Base-by-base conservation (phyloP, 2,329 filamentous ascomycete species). In the Teratosphaeria nubilosa region DNA sequence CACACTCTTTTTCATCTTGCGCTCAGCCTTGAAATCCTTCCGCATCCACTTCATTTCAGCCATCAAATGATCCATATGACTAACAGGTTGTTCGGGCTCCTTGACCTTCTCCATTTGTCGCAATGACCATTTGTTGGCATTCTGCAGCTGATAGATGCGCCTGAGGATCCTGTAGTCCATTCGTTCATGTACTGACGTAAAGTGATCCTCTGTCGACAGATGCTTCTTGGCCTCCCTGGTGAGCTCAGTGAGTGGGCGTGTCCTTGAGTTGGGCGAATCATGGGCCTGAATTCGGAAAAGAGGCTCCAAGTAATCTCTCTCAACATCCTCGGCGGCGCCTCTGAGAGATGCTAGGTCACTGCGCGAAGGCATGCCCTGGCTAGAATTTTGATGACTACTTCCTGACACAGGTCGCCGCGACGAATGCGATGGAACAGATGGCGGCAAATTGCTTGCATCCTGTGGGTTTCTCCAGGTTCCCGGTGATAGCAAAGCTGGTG, bases 41-140 rank as follows among this genome's bases (percentile, higher is more conserved):
- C 91, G 84, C 90, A 99, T 95, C 92, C 92, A 97, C 72, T 91
- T 95, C 82, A 92, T 90, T 76, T 99, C 91, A 65, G 91, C 83
- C 32, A 99, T 77, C 57, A 97, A 73, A 56, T 92, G 81, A 74
- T 99, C 94, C 82, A 86, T 89, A 65, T 97, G 92, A 1, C 87
- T 86, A 0, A 83, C 81, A 20, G 86, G 86, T 41, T 90, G 83
- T 3, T 83, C 80, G 4, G 92, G 91, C 72, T 99, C 94, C 1
- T 85, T 80, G 45, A 86, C 88, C 58, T 91, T 87, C 69, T 95
- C 90, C 51, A 91, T 85, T 69, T 99, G 94, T 56, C 92, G 83
- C 53, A 99, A 74, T 5, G 91, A 94, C 92, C 94, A 97, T 67
- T 92, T 87, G 65, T 95, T 91, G 32, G 87, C 85, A 68, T 92